Evolutionary conservation across 2,329 filamentous ascomycete species (phyloP).

Genomic region (Trichoderma polysporum): DNA sequence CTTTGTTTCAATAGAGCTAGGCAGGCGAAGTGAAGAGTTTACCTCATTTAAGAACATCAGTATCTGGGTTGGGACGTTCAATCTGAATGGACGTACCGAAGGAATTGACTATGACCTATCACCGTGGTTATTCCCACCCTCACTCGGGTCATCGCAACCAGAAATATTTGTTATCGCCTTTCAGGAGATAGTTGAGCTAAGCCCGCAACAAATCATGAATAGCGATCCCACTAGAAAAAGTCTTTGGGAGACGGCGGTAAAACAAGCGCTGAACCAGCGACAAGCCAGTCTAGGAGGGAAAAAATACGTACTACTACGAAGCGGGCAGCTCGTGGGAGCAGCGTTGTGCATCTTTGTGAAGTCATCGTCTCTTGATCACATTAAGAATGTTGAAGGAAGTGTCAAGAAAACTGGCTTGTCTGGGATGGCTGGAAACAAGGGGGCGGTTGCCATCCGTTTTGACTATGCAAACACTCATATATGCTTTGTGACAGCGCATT

Average conservation of each 20-base stretch:
- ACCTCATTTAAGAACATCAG: conserved; percentile 71
- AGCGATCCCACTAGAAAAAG: conserved; percentile 86
- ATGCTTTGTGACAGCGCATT: conserved; percentile 93
- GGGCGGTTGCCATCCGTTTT: conserved; percentile 92
- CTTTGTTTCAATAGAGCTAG: conserved; percentile 75
- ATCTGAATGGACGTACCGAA: conserved; percentile 83
- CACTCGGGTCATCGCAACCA: conserved; percentile 61
- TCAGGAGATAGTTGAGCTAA: conserved; percentile 97
- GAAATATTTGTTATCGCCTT: conserved; percentile 90
- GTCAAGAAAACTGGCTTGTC: conserved; percentile 95
- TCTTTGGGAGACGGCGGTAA: conserved; percentile 82
- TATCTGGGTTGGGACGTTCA: conserved; percentile 89
- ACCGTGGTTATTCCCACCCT: conserved; percentile 75
- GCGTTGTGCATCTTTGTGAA: conserved; percentile 91
- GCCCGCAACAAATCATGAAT: conserved; percentile 98
- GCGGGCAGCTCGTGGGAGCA: conserved; percentile 91
- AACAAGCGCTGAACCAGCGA: conserved; percentile 70
- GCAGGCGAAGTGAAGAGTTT: conserved; percentile 67
- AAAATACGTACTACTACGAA: conserved; percentile 84
- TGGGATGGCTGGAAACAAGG: conserved; percentile 97
- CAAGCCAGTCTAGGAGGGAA: conserved; percentile 65
- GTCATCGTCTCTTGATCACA: conserved; percentile 69
- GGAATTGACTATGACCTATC: conserved; percentile 79
- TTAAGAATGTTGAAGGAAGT: conserved; percentile 96
- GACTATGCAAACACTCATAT: conserved; percentile 91